Evolutionary conservation across 192 early-diverging fungal genomes (phyloP).

Genomic region (Entrophospora sp.): DNA sequence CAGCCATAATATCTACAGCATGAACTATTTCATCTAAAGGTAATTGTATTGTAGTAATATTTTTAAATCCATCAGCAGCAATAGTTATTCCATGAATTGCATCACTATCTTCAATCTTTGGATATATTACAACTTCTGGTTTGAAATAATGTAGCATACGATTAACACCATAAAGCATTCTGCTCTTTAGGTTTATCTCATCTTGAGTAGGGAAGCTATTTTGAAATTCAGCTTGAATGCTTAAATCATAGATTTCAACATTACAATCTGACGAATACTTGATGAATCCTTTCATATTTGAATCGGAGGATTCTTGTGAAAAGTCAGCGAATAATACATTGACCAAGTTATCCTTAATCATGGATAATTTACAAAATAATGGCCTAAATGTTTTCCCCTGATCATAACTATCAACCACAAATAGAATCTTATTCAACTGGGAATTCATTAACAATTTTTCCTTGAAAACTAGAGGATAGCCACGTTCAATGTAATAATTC

Average conservation of each 20-base stretch:
- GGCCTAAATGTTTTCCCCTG: not conserved
- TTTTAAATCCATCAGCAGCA: not conserved
- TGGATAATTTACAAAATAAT: not conserved
- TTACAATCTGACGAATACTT: not conserved
- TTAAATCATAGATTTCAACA: not conserved
- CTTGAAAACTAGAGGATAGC: not conserved
- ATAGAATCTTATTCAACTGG: not conserved
- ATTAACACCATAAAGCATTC: not conserved
- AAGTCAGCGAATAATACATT: not conserved
- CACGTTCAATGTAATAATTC: not conserved
- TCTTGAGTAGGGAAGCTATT: not conserved
- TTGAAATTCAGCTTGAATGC: not conserved
- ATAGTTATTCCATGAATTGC: not conserved
- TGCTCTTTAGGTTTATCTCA: not conserved
- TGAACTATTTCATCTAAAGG: conserved; percentile 38
- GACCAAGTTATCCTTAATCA: not conserved
- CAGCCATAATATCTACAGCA: conserved; percentile 34
- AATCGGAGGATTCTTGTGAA: not conserved
- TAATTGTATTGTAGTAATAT: conserved; percentile 28
- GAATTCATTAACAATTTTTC: not conserved
- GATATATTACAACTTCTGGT: not conserved
- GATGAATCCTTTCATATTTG: not conserved
- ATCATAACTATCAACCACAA: not conserved
- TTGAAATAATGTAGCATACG: not conserved
- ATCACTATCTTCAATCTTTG: not conserved